Percentiles rank a stretch among this genome's conserved stretches.
These are phyloP conservation scores for Boletus fagicola DNA, from an alignment of 768 basidiomycete genomes.

Conservation along the genomic window DNA sequence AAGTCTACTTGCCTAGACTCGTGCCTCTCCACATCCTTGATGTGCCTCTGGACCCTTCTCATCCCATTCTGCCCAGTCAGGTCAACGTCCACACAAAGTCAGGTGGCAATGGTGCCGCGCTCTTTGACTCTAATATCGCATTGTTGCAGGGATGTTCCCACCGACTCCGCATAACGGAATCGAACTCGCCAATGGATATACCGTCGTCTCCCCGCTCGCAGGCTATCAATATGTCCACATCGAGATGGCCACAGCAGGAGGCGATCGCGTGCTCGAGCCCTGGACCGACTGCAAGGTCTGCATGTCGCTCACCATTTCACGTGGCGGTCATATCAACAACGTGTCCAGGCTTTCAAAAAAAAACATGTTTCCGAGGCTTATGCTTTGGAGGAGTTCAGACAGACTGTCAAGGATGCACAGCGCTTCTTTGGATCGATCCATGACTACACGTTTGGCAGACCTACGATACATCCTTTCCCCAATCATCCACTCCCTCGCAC, in stretches of 20 bases:
- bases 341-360: conserved; percentile 55
- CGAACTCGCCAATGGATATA: conserved; percentile 73
- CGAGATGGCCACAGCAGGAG: conserved; percentile 43
- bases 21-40: conserved; percentile 62
- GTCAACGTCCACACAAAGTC: conserved; percentile 78
- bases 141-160: conserved; percentile 83
- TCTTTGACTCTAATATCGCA: conserved; percentile 82
- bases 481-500: conserved; percentile 68
- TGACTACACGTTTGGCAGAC: conserved; percentile 70
- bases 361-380: conserved; percentile 65
- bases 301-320: conserved; percentile 35
- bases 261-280: conserved; percentile 76
- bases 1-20: conserved; percentile 66
- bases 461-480: conserved; percentile 60
- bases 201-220: conserved; percentile 69
- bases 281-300: conserved; percentile 65
- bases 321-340: conserved; percentile 25
- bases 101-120: conserved; percentile 75
- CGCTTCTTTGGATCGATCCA: conserved; percentile 62
- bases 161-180: conserved; percentile 68
- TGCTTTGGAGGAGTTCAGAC: conserved; percentile 61
- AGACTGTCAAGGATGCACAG: conserved; percentile 50
- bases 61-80: conserved; percentile 62
- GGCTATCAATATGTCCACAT: conserved; percentile 89
- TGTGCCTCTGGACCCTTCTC: conserved; percentile 55